Conservation (phyloP, 192 early-diverging fungal species). For the Geranomyces michiganensis region DNA sequence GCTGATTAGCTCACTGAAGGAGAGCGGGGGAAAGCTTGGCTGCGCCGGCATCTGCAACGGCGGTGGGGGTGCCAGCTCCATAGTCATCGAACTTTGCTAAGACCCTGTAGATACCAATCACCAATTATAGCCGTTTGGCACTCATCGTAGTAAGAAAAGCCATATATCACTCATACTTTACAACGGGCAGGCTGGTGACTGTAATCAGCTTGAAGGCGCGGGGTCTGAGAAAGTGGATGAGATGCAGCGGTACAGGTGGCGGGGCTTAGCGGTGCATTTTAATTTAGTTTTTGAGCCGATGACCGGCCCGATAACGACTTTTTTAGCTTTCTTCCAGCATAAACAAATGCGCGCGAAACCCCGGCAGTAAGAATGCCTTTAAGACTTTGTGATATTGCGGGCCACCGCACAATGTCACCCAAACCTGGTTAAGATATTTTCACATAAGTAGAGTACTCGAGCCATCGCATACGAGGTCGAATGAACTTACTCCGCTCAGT, state of each 20-base stretch:
- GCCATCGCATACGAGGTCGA: not conserved
- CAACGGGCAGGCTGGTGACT: too few species aligned
- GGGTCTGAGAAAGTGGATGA: too few species aligned
- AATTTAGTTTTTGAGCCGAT: not conserved
- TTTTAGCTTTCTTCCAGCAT: conserved; percentile 46
- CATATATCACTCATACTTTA: too few species aligned
- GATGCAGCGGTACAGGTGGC: too few species aligned
- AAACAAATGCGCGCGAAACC: conserved; percentile 34
- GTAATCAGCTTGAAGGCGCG: too few species aligned
- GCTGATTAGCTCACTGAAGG: conserved; percentile 70
- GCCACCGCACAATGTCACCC: conserved; percentile 68
- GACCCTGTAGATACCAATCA: too few species aligned
- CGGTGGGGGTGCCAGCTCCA: conserved; percentile 87
- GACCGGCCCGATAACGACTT: conserved; percentile 5
- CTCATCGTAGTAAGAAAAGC: too few species aligned
- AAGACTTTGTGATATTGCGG: conserved; percentile 85
- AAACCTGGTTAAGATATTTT: conserved; percentile 53
- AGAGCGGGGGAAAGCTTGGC: conserved; percentile 71
- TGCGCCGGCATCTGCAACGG: conserved; percentile 96
- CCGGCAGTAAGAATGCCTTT: conserved; percentile 95
- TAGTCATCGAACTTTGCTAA: conserved; percentile 66
- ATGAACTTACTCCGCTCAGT: conserved; percentile 23
- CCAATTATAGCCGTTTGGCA: too few species aligned
- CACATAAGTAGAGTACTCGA: too few species aligned
- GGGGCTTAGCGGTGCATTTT: too few species aligned